Evolutionary conservation across 768 basidiomycete genomes (phyloP), one percentile per base, ranked within the genome.

Genomic region (Lactifluus echinatus): DNA sequence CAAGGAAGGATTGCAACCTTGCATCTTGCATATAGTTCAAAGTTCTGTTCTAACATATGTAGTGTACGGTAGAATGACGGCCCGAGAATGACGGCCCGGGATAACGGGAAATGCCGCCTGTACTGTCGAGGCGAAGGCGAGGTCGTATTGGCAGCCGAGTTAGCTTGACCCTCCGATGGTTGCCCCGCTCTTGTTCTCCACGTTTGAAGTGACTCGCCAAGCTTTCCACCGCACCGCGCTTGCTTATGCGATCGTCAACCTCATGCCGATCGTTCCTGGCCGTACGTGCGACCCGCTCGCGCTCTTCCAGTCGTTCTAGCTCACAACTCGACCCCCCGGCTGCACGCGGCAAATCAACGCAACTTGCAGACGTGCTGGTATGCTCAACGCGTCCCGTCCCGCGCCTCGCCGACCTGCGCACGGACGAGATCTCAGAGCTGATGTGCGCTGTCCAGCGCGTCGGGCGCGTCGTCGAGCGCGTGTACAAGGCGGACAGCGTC

Each of bases 221-320:
- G 81, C 75, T 0, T 91, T 94, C 70, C 85, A 87, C 65, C 78
- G 81, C 24, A 78, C 82, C 3, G 63, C 80, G 1, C 76, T 87
- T 12, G 82, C 87, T 0, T 88, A 80, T 69, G 95, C 89, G 1
- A 86, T 96, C 60, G 94, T 97, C 45, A 98, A 98, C 68, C 81
- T 96, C 59, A 96, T 93, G 65, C 95, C 94, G 1, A 84, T 96
- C 63, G 83, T 94, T 8, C 92, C 93, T 39, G 93, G 93, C 47
- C 93, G 95, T 98, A 70, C 73, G 90, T 79, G n/a, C 34, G 39
- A 11, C 24, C 14, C 36, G 12, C 49, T 48, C 19, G 44, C 19
- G 37, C 4, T 31, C 47, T 55, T 15, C 19, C 21, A n/a, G 51
- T 39, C 24, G 21, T 34, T 24, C 21, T 34, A 24, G 26, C 59